Evolutionary conservation across 441 rosid genomes (phyloP), one percentile per base, ranked within the genome.

Genomic region (Melianthus villosus): DNA sequence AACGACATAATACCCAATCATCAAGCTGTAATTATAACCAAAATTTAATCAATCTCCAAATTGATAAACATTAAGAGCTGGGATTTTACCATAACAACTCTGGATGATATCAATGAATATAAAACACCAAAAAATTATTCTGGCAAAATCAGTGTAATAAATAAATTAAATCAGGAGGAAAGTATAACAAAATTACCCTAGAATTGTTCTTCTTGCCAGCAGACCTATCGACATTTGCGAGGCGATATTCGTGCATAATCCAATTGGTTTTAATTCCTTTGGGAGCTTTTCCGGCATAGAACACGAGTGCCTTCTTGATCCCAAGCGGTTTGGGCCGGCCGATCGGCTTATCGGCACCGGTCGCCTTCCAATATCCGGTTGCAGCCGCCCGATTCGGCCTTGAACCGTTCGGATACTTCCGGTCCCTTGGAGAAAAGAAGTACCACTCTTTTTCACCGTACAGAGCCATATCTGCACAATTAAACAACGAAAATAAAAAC

Each of bases 371-470:
- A 44, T 87, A 87, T 9, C 97, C 97, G 0, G 97, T 47, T 7
- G 93, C 95, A 5, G 97, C 91, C 6, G 80, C 97, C 27, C 95
- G 59, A 18, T 87, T 87, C 4, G 97, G 97, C 46, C 97, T 65
- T 0, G 95, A 76, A 10, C 97, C 95, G 65, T 87, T 87, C 0
- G 97, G 97, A 43, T 87, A 87, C 39, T 87, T 87, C 47, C 97
- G 41, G 51, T 87, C 97, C 38, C 97, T 68, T 0, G 97, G 97
- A 51, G 73, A 82, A 27, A 87, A 87, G 48, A 87, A 87, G 26
- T 87, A 87, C 97, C 97, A 87, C 33, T 89, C 97, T 26, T 89
- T 89, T 32, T 81, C 94, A 0, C 97, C 97, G 43, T 83, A 89
- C 6, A 77, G 38, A 7, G 98, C 98, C 42, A 78, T 82, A 38